A percentile compares a stretch with the other conserved stretches of the same genome.
Evolutionary conservation across 768 basidiomycete genomes (phyloP).

Genomic region (Cystobasidium tubakii): DNA sequence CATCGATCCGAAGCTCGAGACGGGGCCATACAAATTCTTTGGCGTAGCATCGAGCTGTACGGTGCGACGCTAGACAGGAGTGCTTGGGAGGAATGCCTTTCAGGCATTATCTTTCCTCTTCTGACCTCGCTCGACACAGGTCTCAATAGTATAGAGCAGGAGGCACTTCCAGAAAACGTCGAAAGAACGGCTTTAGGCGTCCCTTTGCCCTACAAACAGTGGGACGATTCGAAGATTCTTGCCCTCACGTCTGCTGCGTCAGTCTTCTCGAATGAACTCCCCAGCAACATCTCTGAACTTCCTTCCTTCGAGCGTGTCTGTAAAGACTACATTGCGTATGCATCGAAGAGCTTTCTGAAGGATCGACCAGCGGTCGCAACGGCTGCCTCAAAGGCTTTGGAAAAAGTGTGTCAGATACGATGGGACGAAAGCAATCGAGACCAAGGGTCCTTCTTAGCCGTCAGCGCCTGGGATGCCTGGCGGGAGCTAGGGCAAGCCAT

Average conservation of each 20-base stretch:
- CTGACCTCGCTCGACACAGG: slow-evolving; percentile 55
- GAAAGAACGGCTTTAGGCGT: slow-evolving; percentile 13
- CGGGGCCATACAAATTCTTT: slow-evolving; percentile 90
- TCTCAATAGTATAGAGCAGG: slow-evolving; percentile 59
- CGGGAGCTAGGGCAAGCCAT: slow-evolving; percentile 59
- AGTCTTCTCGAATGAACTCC: slow-evolving; percentile 73
- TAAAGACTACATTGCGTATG: slow-evolving; percentile 65
- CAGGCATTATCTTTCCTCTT: slow-evolving; percentile 82
- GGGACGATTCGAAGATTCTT: slow-evolving; percentile 83
- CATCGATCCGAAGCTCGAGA: slow-evolving; percentile 78
- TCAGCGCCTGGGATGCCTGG: slow-evolving; percentile 66
- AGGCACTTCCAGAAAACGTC: slow-evolving; percentile 37
- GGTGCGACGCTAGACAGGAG: slow-evolving; percentile 73
- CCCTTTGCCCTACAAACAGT: slow-evolving; percentile 53
- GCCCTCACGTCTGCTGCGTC: slow-evolving; percentile 76
- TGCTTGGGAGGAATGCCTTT: slow-evolving; percentile 86
- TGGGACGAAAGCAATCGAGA: slow-evolving; percentile 39
- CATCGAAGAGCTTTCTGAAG: slow-evolving; percentile 64
- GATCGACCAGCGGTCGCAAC: slow-evolving; percentile 68
- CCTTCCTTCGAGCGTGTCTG: slow-evolving; percentile 66
- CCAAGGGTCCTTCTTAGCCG: slow-evolving; percentile 56
- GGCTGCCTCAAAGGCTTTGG: slow-evolving; percentile 76
- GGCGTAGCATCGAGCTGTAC: slow-evolving; percentile 87
- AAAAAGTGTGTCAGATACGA: slow-evolving; percentile 63
- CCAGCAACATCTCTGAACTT: slow-evolving; percentile 66